Evolutionary conservation across 768 basidiomycete species (phyloP).

Genomic region (Lactarius trivialis): DNA sequence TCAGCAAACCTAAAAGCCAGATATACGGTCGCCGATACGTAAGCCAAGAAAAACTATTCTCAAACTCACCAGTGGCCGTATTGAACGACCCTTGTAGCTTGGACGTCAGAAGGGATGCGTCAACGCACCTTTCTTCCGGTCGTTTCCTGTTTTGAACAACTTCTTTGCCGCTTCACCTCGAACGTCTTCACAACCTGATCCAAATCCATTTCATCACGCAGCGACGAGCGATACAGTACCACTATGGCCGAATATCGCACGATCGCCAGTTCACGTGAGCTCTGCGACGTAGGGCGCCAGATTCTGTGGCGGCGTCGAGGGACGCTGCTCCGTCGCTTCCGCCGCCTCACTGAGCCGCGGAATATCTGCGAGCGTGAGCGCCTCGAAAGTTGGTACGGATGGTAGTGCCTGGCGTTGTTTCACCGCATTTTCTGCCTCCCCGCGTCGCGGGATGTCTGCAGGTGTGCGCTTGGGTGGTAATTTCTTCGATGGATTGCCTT

Average conservation of each 20-base stretch:
- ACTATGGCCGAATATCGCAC: conserved; percentile 89
- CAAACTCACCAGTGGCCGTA: conserved; percentile 72
- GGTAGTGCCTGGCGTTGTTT: background rate
- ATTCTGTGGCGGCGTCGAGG: conserved; percentile 70
- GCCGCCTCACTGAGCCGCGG: conserved; percentile 89
- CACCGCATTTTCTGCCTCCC: background rate
- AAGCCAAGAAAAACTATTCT: background rate
- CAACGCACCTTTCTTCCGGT: conserved; percentile 79
- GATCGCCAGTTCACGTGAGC: conserved; percentile 82
- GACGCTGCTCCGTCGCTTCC: conserved; percentile 82
- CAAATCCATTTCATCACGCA: conserved; percentile 78
- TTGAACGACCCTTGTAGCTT: conserved; percentile 86
- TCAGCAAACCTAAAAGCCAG: conserved; percentile 55
- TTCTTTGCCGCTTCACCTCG: conserved; percentile 89
- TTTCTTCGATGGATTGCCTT: conserved; percentile 19
- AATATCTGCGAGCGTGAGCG: conserved; percentile 88
- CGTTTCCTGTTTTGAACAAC: conserved; percentile 71
- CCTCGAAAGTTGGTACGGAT: conserved; percentile 42
- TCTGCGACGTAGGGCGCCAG: conserved; percentile 78
- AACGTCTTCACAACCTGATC: conserved; percentile 93
- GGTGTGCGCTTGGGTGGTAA: background rate
- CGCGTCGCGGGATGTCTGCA: background rate
- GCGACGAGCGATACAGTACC: conserved; percentile 65
- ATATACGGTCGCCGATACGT: conserved; percentile 16
- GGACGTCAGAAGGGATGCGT: conserved; percentile 55